Evolutionary conservation across 768 basidiomycete genomes (phyloP), one percentile per base, ranked within the genome.

Genomic region (Phaffia australis): DNA sequence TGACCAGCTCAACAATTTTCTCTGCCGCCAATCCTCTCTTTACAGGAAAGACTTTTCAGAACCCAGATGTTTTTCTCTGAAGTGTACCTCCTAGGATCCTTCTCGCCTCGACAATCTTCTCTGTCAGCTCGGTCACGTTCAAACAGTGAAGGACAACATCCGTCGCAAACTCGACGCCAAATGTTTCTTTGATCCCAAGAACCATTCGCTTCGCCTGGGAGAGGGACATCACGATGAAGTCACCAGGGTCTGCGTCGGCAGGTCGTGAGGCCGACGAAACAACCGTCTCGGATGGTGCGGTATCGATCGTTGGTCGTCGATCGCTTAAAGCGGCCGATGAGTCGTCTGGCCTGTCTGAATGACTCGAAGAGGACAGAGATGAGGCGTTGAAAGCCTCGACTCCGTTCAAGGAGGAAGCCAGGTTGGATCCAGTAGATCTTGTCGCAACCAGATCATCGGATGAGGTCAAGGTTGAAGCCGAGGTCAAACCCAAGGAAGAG

Each of bases 81-180:
- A 42, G 35, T 42, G 35, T 4, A 11, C 35, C 35, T 1, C 57
- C 66, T 25, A 69, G 42, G 8, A 69, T 59, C 42, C 55, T 48
- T 25, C 59, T 72, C 42, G 74, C 73, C 3, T 76, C 82, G 69
- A 93, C 76, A 71, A 99, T 88, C 72, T 90, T 81, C 72, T 86
- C 86, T 1, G 90, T 85, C 68, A 99, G 78, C 30, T 85, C 80
- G n/a, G 84, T 83, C 73, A 97, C 75, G 76, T 98, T 98, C 30
- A 95, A 92, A 72, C 95, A 91, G 2, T 90, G 94, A 56, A 98
- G 80, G 58, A 99, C 81, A 48, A 99, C 91, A 73, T 94, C 89
- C 27, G 85, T 83, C 11, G 85, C 86, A 74, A 91, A 86, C 73
- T 98, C 93, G 50, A 97, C 87, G 29, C 81, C 84, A 76, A 95